Evolutionary conservation across 1,139 yeast species (phyloP), one percentile per base, ranked within the genome.

Genomic region (Zygoascus hellenicus): DNA sequence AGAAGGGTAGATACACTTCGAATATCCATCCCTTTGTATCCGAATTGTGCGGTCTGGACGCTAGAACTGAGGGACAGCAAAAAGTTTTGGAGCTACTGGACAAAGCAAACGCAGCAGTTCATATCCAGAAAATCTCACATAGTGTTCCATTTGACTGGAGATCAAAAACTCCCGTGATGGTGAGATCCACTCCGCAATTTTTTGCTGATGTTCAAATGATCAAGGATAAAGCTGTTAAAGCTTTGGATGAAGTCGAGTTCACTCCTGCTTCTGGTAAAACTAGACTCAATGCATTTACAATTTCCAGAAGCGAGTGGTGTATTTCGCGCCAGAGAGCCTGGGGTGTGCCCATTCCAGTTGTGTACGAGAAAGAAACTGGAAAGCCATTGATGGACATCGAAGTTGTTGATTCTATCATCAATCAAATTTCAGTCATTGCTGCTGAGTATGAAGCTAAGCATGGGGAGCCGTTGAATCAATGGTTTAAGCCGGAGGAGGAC

Each of bases 101-200:
- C 1, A 67, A 69, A 0, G 54, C 66, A 9, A 65, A 69, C 1
- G 77, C 83, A 74, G 59, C 84, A 1, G 72, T 73, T 53, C 64
- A 71, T 28, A 72, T 80, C 50, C 68, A 71, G 31, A 68, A 70
- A 29, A 83, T 83, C 60, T 66, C 65, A 7, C 99, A 92, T 65
- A 87, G 94, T 1, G 92, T 90, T 58, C 98, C 98, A 0, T 89
- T 87, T 60, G 98, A 94, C 62, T 92, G 98, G 98, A 77, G 98
- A 58, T 86, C 96, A 2, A 89, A 89, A 60, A 84, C 83, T 41
- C 98, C 98, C 0, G 90, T 94, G n/a, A 82, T 92, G 47, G 89
- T 92, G 54, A 74, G 97, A 49, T 83, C 98, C 0, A 92, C 98
- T 0, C 94, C 97, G 0, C 99, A 92, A 64, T 92, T 97, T 94